phyloP scores from a whole-genome alignment of 1,284 basidiomycete genomes.

The Farysia itapuensis region DNA sequence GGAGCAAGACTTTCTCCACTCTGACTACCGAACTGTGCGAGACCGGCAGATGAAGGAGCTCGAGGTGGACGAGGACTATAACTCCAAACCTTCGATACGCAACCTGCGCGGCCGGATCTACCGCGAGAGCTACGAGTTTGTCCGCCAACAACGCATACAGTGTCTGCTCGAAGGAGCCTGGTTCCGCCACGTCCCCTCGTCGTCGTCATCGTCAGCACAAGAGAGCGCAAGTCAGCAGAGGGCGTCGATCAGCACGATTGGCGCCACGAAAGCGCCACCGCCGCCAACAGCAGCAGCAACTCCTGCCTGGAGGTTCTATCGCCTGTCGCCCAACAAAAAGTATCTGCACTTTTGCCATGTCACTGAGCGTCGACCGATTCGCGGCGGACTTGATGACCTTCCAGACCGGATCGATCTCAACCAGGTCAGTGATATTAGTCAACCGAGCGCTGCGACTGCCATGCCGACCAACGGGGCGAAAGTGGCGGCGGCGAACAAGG shows the following conservation, averaged over 20 bases:
- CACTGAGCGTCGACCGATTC: conserved; percentile 72
- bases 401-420: conserved; percentile 67
- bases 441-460: conserved; percentile 1
- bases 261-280: conserved; percentile 6
- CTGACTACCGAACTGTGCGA: conserved; percentile 81
- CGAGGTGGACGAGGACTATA: conserved; percentile 80
- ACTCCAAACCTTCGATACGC: conserved; percentile 42
- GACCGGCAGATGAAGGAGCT: conserved; percentile 92
- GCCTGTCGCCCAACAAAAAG: conserved; percentile 66
- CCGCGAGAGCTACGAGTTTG: conserved; percentile 89
- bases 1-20: conserved; percentile 79
- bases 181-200: conserved; percentile 69
- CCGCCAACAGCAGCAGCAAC: neutral
- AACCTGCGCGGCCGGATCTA: conserved; percentile 83
- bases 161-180: conserved; percentile 86
- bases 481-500: neutral
- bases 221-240: conserved; percentile 3
- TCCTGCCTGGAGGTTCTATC: conserved; percentile 60
- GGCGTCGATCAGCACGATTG: conserved; percentile 21
- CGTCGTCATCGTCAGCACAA: neutral
- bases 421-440: conserved; percentile 56
- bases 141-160: conserved; percentile 84
- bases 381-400: conserved; percentile 79
- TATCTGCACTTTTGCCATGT: conserved; percentile 82
- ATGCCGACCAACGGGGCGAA: neutral